Evolutionary conservation across 345 rosid genomes (phyloP), one percentile per base, ranked within the genome.

Genomic region (Leavenworthia alabamica): DNA sequence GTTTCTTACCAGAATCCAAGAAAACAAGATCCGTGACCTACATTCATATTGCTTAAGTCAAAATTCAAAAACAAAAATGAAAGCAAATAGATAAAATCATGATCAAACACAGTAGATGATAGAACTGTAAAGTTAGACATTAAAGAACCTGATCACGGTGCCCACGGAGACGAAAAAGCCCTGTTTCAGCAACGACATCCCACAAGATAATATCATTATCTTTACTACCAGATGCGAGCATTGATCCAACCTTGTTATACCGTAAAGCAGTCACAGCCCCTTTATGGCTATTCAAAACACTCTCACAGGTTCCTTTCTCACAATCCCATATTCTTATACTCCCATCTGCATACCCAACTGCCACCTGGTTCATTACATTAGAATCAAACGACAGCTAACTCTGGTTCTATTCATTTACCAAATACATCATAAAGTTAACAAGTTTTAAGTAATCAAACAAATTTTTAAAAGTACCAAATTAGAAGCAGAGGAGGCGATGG

Each of bases 181-280:
- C 92, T 2, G 80, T 66, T 79, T 93, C 96, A 6, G 95, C 94
- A 40, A 87, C 85, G 28, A 89, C 94, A 81, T 93, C 99, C 96
- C 97, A 93, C 64, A 89, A 70, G 45, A 89, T 89, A 62, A 93
- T 72, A 74, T 87, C 96, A 59, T 83, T 87, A 59, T 93, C 97
- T 76, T 89, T 89, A 77, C 97, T 81, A 67, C 99, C 99, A 61
- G 99, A 93, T 17, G 96, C 99, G 36, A 93, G 82, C 76, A 79
- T 41, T 27, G 96, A 78, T 15, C 95, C 96, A 78, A 56, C 23
- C 64, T 84, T 82, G 70, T 82, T 83, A 61, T 71, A 93, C 11
- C 83, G 70, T 35, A 89, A 60, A 7, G 77, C 83, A n/a, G 90
- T 80, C 33, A 93, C 92, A 10, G 96, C 96, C 51, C 99, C 91